Conservation (phyloP, 306 rosid genomes). For the Adenanthera pavonina region DNA sequence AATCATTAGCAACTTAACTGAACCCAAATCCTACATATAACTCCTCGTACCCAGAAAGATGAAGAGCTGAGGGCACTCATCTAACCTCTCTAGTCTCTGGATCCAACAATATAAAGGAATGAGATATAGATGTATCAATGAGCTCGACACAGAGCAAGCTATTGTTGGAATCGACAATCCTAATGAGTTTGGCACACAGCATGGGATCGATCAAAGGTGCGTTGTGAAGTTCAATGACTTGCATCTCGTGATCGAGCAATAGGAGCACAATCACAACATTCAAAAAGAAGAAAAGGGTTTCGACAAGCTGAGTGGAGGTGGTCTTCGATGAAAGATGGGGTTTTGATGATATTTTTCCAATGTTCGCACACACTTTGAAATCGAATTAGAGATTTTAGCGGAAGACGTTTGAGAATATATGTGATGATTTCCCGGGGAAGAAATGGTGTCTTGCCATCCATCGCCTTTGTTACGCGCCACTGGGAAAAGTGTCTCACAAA, state of each 20-base stretch:
- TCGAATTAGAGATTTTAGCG: slow-evolving; percentile 25
- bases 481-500: too few relatives aligned
- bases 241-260: not conserved
- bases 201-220: not conserved
- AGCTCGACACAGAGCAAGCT: slow-evolving; percentile 13
- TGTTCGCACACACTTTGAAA: slow-evolving; percentile 19
- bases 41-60: not conserved
- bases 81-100: slow-evolving; percentile 10
- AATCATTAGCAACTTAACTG: slow-evolving; percentile 9
- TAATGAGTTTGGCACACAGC: not conserved
- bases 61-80: not conserved
- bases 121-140: too few relatives aligned
- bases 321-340: not conserved
- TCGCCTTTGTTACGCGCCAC: too few relatives aligned
- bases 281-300: slow-evolving; percentile 19
- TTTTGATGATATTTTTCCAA: not conserved
- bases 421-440: not conserved
- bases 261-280: not conserved
- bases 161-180: slow-evolving; percentile 30
- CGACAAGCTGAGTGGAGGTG: slow-evolving; percentile 2
- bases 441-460: not conserved
- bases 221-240: not conserved
- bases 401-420: slow-evolving; percentile 26
- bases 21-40: slow-evolving; percentile 30
- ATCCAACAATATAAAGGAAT: slow-evolving; percentile 3